Conservation (phyloP, 768 basidiomycete genomes). For the Hygrophorus russula region DNA sequence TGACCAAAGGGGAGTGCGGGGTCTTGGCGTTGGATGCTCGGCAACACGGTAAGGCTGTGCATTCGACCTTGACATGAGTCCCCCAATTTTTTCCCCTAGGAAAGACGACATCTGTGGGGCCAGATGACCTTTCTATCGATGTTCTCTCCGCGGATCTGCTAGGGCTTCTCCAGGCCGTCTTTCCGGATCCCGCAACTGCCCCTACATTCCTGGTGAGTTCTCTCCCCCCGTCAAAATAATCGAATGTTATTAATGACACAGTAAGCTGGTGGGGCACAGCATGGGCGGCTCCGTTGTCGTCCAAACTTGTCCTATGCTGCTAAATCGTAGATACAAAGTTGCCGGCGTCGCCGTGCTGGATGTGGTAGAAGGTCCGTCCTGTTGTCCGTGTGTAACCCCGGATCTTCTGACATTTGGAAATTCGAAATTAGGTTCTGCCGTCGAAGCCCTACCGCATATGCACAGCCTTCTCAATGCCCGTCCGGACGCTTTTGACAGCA, state of each 20-base stretch:
- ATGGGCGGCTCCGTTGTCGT: conserved; percentile 93
- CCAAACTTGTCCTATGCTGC: conserved; percentile 53
- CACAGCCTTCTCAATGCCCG: conserved; percentile 74
- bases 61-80: background rate
- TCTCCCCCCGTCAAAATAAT: background rate
- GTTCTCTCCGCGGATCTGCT: conserved; percentile 66
- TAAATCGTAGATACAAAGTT: conserved; percentile 57
- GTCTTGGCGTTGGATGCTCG: conserved; percentile 76
- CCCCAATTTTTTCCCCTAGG: conserved; percentile 29
- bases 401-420: background rate
- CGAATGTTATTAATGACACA: background rate
- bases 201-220: conserved; percentile 66
- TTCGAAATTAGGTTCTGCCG: conserved; percentile 58
- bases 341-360: conserved; percentile 76
- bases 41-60: conserved; percentile 60
- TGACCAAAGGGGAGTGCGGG: conserved; percentile 64
- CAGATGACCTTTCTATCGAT: conserved; percentile 56
- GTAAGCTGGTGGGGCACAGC: conserved; percentile 82
- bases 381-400: background rate
- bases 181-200: conserved; percentile 46
- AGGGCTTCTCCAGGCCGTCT: conserved; percentile 57
- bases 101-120: conserved; percentile 42
- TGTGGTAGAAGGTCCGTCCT: conserved; percentile 68
- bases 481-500: conserved; percentile 74
- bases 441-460: conserved; percentile 93